Conservation (phyloP, 164 flowering plant species). For the Warburgia ugandensis region DNA sequence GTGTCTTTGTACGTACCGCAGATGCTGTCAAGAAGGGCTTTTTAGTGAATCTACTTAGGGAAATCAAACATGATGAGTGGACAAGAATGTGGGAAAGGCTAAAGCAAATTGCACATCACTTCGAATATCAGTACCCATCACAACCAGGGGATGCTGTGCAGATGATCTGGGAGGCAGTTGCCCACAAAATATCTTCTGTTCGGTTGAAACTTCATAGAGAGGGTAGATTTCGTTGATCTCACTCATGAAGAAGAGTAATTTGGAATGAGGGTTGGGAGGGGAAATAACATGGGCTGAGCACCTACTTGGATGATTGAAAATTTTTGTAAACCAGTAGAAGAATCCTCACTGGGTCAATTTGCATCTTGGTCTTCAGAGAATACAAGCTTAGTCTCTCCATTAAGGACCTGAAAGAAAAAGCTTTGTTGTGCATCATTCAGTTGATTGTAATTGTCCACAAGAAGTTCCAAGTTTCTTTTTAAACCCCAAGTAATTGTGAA, state of each 20-base stretch:
- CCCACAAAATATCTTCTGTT: conserved; percentile 34
- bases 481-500: neutral
- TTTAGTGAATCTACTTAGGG: conserved; percentile 57
- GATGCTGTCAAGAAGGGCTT: conserved; percentile 60
- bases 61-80: conserved; percentile 51
- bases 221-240: conserved; percentile 36
- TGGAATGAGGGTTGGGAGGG: conserved; percentile 1
- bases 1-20: conserved; percentile 58
- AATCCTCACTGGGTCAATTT: neutral
- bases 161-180: conserved; percentile 80
- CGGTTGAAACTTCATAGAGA: conserved; percentile 28
- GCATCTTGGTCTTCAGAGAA: neutral
- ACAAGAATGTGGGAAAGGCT: conserved; percentile 69
- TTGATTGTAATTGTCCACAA: neutral
- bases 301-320: neutral
- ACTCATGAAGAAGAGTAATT: conserved; percentile 10
- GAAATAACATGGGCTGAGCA: no score
- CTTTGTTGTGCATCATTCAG: neutral
- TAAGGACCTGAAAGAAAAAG: conserved; percentile 3
- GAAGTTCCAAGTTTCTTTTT: neutral
- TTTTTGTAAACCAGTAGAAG: neutral
- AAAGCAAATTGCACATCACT: conserved; percentile 50
- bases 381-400: neutral
- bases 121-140: conserved; percentile 76
- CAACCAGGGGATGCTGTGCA: conserved; percentile 69